These are phyloP conservation scores for Nannizziopsis arthrosporioides DNA, from an alignment of 2,329 filamentous ascomycete genomes.

Conservation along the genomic window DNA sequence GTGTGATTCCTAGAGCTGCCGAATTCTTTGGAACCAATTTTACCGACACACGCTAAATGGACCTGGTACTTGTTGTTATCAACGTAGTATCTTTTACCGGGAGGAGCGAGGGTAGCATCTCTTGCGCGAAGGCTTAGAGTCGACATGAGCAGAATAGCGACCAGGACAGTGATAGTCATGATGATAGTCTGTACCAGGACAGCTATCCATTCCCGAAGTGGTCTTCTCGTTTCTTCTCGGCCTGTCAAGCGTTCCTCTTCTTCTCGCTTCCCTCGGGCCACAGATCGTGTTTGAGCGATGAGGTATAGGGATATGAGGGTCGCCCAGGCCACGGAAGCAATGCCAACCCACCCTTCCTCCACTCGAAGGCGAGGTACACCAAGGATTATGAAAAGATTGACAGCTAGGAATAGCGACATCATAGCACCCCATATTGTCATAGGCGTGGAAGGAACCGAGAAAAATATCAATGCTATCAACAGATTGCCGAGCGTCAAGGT, in stretches of 20 bases:
- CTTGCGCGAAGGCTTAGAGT: conserved; percentile 69
- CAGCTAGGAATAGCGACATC: conserved; percentile 53
- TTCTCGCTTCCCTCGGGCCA: conserved; percentile 82
- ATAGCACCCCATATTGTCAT: conserved; percentile 62
- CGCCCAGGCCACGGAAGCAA: conserved; percentile 73
- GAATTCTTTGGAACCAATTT: conserved; percentile 29
- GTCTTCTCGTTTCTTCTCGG: conserved; percentile 70
- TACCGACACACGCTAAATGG: conserved; percentile 76
- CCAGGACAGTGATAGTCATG: conserved; percentile 55
- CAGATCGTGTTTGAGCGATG: conserved; percentile 64
- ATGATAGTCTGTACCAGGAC: conserved; percentile 65
- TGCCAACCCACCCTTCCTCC: conserved; percentile 88
- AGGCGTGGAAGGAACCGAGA: conserved; percentile 67
- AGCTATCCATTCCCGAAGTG: conserved; percentile 70
- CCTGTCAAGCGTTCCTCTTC: conserved; percentile 90
- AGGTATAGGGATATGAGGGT: conserved; percentile 69
- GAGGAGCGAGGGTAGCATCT: conserved; percentile 61
- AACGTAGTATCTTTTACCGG: conserved; percentile 67
- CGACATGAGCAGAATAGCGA: conserved; percentile 62
- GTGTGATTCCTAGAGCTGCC: conserved; percentile 40
- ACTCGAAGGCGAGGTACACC: conserved; percentile 60
- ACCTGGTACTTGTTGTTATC: conserved; percentile 76
- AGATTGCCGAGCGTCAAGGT: conserved; percentile 67
- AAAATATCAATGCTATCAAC: conserved; percentile 70
- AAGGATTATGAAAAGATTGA: conserved; percentile 69